Evolutionary conservation across 352 stramenopile species (phyloP).

Genomic region (Phytophthora gonapodyides): DNA sequence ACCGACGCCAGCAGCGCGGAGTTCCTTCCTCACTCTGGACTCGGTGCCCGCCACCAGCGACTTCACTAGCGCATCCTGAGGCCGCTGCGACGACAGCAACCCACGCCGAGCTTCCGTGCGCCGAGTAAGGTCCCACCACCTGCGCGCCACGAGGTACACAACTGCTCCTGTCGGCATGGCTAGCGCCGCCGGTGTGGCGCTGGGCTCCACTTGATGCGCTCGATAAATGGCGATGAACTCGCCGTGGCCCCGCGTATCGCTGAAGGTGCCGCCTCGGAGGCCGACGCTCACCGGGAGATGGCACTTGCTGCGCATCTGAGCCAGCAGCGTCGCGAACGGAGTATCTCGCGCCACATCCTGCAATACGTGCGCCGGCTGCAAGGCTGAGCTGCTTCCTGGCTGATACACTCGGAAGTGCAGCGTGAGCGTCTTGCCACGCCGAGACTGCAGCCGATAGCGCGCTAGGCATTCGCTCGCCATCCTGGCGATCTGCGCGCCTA

Average conservation of each 20-base stretch:
- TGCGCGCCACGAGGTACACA: constrained; percentile 51
- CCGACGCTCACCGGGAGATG: constrained; percentile 31
- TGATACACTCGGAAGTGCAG: constrained; percentile 50
- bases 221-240: constrained; percentile 47
- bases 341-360: constrained; percentile 42
- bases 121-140: constrained; percentile 61
- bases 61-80: constrained; percentile 51
- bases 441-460: constrained; percentile 44
- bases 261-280: constrained; percentile 17
- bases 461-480: constrained; percentile 27
- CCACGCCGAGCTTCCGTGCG: constrained; percentile 57
- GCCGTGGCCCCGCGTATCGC: constrained; percentile 12
- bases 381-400: constrained; percentile 15
- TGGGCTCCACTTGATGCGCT: constrained; percentile 46
- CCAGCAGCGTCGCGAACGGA: constrained; percentile 36
- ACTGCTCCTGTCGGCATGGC: constrained; percentile 48
- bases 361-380: constrained; percentile 31
- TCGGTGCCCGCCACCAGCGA: constrained; percentile 45
- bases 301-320: constrained; percentile 50
- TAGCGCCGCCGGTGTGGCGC: constrained; percentile 35
- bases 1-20: constrained; percentile 10
- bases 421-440: constrained; percentile 43
- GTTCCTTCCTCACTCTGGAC: constrained; percentile 49
- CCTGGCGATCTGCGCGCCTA: constrained; percentile 21
- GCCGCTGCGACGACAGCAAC: constrained; percentile 50